phyloP scores from a whole-genome alignment of 108 stramenopile species.

The Nitzschia palea region DNA sequence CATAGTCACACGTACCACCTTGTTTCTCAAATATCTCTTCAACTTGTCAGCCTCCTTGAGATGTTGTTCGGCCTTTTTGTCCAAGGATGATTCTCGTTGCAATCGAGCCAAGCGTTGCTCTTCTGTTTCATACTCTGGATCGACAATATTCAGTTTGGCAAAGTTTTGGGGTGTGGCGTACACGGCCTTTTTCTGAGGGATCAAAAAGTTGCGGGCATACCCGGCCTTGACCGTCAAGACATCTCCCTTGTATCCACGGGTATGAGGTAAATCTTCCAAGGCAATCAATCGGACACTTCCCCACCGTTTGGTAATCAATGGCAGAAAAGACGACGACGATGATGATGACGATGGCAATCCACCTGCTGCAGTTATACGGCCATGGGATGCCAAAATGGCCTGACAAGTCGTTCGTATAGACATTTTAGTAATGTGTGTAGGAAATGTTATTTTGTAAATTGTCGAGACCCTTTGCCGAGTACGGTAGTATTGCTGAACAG shows the following conservation, averaged over 20 bases:
- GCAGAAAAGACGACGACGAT: not conserved
- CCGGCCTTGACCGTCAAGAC: constrained; percentile 80
- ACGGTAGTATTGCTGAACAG: too few species aligned
- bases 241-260: constrained; percentile 76
- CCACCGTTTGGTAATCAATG: constrained; percentile 8
- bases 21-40: constrained; percentile 75
- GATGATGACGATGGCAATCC: not conserved
- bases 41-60: constrained; percentile 74
- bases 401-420: not conserved
- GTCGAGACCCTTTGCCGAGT: too few species aligned
- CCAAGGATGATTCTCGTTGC: constrained; percentile 29
- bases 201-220: constrained; percentile 83
- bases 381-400: not conserved
- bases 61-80: constrained; percentile 39
- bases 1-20: constrained; percentile 48
- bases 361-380: not conserved
- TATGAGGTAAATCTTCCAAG: constrained; percentile 72
- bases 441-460: too few species aligned
- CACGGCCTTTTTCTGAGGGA: constrained; percentile 73
- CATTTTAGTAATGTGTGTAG: too few species aligned
- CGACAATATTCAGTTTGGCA: constrained; percentile 70
- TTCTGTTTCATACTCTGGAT: constrained; percentile 66
- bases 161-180: constrained; percentile 85
- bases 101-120: constrained; percentile 53
- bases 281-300: constrained; percentile 80